A percentile compares a stretch with the other conserved stretches of the same genome.
Evolutionary conservation across 2,329 filamentous ascomycete species (phyloP).

Genomic region (Cytospora mali): DNA sequence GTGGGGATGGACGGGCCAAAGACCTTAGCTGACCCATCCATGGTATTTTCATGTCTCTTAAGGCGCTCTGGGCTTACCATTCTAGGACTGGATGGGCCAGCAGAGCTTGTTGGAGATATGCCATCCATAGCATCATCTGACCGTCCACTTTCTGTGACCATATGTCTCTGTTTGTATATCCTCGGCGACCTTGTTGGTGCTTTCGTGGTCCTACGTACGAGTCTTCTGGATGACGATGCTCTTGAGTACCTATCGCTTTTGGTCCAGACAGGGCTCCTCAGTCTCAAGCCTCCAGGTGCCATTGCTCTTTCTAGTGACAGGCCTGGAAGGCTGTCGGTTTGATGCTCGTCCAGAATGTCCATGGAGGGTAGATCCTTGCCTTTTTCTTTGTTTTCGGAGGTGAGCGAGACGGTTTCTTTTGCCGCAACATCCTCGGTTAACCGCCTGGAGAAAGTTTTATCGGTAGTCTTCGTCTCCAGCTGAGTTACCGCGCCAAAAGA

Average conservation of each 20-base stretch:
- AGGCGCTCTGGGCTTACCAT: background rate
- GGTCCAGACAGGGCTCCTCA: slow-evolving; percentile 17
- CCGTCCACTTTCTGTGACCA: background rate
- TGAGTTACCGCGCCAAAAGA: background rate
- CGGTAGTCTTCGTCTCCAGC: background rate
- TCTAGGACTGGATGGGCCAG: background rate
- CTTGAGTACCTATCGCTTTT: background rate
- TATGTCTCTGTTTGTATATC: background rate
- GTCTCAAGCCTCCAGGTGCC: background rate
- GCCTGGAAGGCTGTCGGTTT: background rate
- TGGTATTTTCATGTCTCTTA: background rate
- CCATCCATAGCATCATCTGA: background rate
- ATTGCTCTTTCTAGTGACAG: background rate
- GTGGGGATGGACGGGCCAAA: background rate
- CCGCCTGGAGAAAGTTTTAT: background rate
- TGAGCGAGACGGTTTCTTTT: background rate
- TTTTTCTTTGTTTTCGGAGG: background rate
- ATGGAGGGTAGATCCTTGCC: background rate
- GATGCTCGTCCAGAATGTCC: background rate
- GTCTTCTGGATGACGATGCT: background rate
- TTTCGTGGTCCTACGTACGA: background rate
- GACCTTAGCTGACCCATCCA: background rate
- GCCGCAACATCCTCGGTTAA: too few species aligned
- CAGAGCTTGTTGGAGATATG: slow-evolving; percentile 7
- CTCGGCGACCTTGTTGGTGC: background rate